A percentile compares a stretch with the other conserved stretches of the same genome.
Conservation (phyloP, 2,329 filamentous ascomycete species). For the Exophiala oligosperma region DNA sequence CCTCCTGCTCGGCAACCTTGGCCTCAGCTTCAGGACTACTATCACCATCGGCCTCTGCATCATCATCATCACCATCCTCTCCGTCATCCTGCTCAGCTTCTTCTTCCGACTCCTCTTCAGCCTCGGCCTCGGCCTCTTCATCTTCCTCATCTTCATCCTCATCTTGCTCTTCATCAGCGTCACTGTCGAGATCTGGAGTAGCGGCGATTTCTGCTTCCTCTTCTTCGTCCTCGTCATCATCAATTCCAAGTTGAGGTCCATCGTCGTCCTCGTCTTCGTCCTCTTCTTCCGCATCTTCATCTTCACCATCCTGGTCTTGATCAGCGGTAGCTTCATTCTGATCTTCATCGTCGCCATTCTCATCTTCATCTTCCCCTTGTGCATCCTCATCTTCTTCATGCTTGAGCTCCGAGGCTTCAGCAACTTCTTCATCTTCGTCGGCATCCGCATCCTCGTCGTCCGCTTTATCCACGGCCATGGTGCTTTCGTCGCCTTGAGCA, state of each 20-base stretch:
- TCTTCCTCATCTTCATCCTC: conserved; percentile 6
- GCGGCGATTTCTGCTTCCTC: conserved; percentile 2
- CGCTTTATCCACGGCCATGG: conserved; percentile 12
- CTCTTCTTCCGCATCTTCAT: conserved; percentile 15
- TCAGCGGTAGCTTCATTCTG: not conserved
- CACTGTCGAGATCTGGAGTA: not conserved
- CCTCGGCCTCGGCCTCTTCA: conserved; percentile 8
- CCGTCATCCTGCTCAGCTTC: too few species aligned
- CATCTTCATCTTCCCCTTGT: conserved; percentile 12
- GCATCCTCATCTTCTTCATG: conserved; percentile 9
- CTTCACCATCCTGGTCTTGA: not conserved
- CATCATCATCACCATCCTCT: conserved; percentile 1
- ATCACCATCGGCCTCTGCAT: conserved; percentile 17
- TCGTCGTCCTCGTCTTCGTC: conserved; percentile 5
- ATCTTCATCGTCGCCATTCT: conserved; percentile 11
- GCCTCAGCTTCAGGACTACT: conserved; percentile 8
- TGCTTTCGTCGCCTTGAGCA: conserved; percentile 18
- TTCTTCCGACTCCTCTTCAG: too few species aligned
- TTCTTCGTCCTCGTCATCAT: conserved; percentile 4
- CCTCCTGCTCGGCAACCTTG: conserved; percentile 21
- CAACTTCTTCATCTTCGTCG: conserved; percentile 15
- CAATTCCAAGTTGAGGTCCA: conserved; percentile 3
- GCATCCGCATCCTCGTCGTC: conserved; percentile 22
- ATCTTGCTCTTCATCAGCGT: not conserved
- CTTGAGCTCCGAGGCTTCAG: conserved; percentile 1